Conservation (phyloP, 441 rosid genomes). For the Jatropha multifida region DNA sequence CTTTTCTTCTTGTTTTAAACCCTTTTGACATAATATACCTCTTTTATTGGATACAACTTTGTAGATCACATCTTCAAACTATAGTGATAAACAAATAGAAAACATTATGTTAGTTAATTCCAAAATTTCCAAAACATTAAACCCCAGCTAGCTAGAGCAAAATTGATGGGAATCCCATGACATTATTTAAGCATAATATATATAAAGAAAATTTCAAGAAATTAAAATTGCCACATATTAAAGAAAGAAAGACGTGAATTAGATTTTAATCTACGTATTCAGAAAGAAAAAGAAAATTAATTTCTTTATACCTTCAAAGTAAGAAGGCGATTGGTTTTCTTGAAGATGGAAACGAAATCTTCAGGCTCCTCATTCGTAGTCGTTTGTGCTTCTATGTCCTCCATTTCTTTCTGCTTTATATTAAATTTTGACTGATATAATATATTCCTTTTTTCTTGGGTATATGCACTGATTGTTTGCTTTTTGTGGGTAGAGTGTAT, state of each 20-base stretch:
- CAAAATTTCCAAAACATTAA: too few relatives aligned
- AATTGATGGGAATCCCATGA: too few relatives aligned
- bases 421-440: too few relatives aligned
- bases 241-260: too few relatives aligned
- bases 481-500: too few relatives aligned
- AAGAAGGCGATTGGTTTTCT: conserved; percentile 38
- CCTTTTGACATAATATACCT: conserved; percentile 17
- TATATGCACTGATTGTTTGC: too few relatives aligned
- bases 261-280: not conserved
- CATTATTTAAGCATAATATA: too few relatives aligned
- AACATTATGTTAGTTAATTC: too few relatives aligned
- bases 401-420: not conserved
- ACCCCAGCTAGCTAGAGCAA: too few relatives aligned
- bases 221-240: not conserved
- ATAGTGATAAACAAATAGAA: conserved; percentile 4
- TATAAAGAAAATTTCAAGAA: too few relatives aligned
- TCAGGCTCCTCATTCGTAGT: conserved; percentile 13
- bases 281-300: not conserved
- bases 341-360: conserved; percentile 31
- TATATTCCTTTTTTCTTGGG: too few relatives aligned
- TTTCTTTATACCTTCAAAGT: conserved; percentile 36
- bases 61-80: conserved; percentile 60
- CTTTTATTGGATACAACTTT: conserved; percentile 31
- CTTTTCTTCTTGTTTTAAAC: conserved; percentile 33
- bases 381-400: conserved; percentile 33